Percentiles rank a stretch among this genome's conserved stretches.
Conservation (phyloP, 139 green algal species). For the Marvania coccoides region DNA sequence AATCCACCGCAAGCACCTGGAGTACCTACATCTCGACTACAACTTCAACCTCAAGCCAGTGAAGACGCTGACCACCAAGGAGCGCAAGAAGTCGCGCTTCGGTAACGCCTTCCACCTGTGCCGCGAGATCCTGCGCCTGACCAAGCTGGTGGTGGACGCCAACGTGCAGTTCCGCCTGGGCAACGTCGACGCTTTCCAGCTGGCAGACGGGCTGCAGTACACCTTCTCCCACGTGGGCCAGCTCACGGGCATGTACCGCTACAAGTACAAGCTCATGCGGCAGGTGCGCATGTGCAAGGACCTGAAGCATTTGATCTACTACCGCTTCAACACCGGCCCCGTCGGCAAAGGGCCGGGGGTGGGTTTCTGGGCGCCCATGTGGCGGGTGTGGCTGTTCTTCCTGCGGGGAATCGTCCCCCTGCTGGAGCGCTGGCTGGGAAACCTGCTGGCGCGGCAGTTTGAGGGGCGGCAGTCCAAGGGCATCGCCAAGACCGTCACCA, state of each 20-base stretch:
- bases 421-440: constrained; percentile 98
- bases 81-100: constrained; percentile 98
- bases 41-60: constrained; percentile 99
- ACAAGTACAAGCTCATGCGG: constrained; percentile 99
- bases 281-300: constrained; percentile 99
- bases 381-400: constrained; percentile 99
- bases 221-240: constrained; percentile 97
- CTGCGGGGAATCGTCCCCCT: constrained; percentile 95
- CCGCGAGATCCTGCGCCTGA: constrained; percentile 97
- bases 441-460: constrained; percentile 98
- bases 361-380: constrained; percentile 99
- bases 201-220: constrained; percentile 99
- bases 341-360: constrained; percentile 97
- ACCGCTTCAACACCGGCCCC: constrained; percentile 97
- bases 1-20: constrained; percentile 99
- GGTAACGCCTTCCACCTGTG: constrained; percentile 99
- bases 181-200: constrained; percentile 99
- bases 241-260: constrained; percentile 95
- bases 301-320: constrained; percentile 99
- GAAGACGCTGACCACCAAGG: constrained; percentile 99
- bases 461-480: constrained; percentile 94
- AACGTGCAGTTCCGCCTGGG: constrained; percentile 95
- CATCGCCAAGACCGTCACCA: constrained; percentile 97
- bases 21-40: constrained; percentile 99
- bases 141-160: constrained; percentile 96